Base-by-base conservation (phyloP, 2,329 filamentous ascomycete species). In the Clarireedia monteithiana region DNA sequence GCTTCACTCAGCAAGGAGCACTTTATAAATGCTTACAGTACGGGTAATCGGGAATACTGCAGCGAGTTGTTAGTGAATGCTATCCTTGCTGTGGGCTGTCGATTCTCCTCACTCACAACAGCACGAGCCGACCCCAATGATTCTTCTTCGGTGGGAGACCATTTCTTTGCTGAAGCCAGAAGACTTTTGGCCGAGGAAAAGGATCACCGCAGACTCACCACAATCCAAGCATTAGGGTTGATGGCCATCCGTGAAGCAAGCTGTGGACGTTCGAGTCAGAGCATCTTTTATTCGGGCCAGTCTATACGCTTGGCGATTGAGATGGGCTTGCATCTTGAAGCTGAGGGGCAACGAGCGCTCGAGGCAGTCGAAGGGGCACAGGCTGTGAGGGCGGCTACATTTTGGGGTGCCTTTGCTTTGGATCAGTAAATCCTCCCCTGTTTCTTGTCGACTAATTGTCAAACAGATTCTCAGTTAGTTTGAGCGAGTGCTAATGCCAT, bases 161-260 rank as follows among this genome's bases (percentile, higher is more conserved):
- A 88, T 66, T 91, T 89, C 70, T 90, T 89, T 69, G 80, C 81
- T 52, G 86, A 91, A 67, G 79, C 82, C 6, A 76, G 80, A 58
- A 75, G 83, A 9, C 73, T 89, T 0, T 75, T 88, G 30, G 48
- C 57, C 73, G 79, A 55, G 68, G 52, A 72, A 2, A 73, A 71
- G 40, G 73, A 87, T 58, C 80, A 82, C 52, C 80, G 87, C 59
- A 79, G 70, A 6, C 71, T 89, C 26, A 88, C 86, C 3, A 88
- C 84, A 5, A 84, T 88, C 46, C 86, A 90, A 71, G 86, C 86
- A 2, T 73, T 90, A 26, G 85, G 85, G 4, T 81, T 90, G 63
- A 88, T 91, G 85, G 84, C 84, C 7, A 82, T 89, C 59, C 75
- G 85, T 42, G 86, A 90, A 70, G 84, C 83, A 2, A 88, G 84